These are phyloP conservation scores for Paramecium biaurelia DNA, from an alignment of 73 alveolate species.

Conservation along the genomic window DNA sequence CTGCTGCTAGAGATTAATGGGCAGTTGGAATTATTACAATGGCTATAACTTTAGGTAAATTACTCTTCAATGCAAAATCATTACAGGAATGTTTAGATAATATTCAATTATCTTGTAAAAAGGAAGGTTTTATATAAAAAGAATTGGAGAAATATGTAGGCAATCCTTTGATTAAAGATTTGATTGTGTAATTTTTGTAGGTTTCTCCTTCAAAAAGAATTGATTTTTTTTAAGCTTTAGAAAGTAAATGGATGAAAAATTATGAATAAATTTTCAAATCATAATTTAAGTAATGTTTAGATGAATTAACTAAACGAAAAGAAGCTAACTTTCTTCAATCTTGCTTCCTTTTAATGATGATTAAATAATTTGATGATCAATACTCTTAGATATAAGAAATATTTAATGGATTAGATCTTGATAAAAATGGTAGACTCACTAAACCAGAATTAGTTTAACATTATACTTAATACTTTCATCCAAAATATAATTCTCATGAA, in stretches of 20 bases:
- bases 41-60: not conserved
- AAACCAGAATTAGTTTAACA: not conserved
- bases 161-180: not conserved
- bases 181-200: not conserved
- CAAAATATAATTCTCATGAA: not conserved
- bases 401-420: not conserved
- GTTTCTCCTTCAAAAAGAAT: conserved; percentile 6
- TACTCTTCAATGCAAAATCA: not conserved
- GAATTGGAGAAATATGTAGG: not conserved
- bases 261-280: not conserved
- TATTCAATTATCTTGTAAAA: not conserved
- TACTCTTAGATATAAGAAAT: not conserved
- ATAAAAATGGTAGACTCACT: not conserved
- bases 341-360: not conserved
- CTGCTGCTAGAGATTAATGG: not conserved
- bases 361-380: conserved; percentile 4
- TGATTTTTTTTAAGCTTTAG: not conserved
- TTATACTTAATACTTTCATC: not conserved
- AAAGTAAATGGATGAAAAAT: not conserved
- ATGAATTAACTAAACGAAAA: not conserved
- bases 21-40: not conserved
- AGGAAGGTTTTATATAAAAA: not conserved
- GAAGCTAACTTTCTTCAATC: not conserved
- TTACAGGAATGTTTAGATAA: not conserved
- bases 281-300: not conserved